phyloP scores from a whole-genome alignment of 2,329 filamentous ascomycete genomes.

The Geosmithia flava region DNA sequence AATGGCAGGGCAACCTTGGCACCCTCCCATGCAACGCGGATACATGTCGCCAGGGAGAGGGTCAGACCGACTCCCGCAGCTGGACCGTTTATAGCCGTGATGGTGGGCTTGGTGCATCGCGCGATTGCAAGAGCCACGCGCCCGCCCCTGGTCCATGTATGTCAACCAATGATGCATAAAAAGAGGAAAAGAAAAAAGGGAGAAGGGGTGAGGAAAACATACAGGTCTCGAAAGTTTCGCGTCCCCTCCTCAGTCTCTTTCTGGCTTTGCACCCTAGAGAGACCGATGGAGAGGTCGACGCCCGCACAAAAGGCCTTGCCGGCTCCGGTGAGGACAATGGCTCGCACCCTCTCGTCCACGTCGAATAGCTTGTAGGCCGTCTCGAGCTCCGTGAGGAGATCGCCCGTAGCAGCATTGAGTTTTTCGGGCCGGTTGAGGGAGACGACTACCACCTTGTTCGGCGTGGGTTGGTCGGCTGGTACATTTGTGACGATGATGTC shows the following conservation, averaged over 20 bases:
- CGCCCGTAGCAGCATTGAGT: conserved; percentile 57
- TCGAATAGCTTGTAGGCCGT: conserved; percentile 37
- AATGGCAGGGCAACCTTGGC: conserved; percentile 69
- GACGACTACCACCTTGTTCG: conserved; percentile 50
- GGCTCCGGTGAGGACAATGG: conserved; percentile 40
- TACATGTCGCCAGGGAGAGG: conserved; percentile 43
- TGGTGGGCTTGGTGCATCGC: conserved; percentile 43
- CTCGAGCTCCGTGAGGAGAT: conserved; percentile 50
- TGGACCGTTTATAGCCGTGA: conserved; percentile 45
- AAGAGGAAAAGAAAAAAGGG: too few relatives aligned
- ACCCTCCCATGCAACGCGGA: conserved; percentile 37
- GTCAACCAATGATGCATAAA: conserved; percentile 13
- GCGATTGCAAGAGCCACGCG: conserved; percentile 41
- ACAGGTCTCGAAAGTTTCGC: too few relatives aligned
- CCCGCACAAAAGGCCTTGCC: conserved; percentile 44
- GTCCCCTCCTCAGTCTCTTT: too few relatives aligned
- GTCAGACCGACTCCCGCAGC: conserved; percentile 51
- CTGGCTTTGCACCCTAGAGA: too few relatives aligned
- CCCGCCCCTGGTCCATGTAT: conserved; percentile 41
- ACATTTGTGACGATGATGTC: conserved; percentile 36
- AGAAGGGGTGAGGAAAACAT: too few relatives aligned
- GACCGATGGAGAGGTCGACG: conserved; percentile 35
- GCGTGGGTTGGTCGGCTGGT: conserved; percentile 33
- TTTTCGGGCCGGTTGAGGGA: conserved; percentile 52
- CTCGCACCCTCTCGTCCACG: conserved; percentile 38